Base-by-base conservation (phyloP, 2,329 filamentous ascomycete genomes). In the Akanthomyces lecanii region DNA sequence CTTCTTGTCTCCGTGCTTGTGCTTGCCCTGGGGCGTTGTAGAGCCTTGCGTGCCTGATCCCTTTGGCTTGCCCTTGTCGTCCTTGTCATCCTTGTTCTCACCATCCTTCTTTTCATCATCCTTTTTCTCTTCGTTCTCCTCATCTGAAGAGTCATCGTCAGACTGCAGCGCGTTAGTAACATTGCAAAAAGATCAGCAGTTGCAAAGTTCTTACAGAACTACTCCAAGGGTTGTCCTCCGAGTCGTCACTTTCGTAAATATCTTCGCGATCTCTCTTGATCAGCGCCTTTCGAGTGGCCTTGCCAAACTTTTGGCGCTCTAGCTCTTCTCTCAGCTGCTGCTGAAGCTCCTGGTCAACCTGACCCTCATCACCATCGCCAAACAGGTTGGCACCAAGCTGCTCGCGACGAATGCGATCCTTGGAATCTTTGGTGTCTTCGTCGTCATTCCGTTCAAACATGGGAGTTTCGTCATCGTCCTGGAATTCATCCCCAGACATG, bases 361-460 rank as follows among this genome's bases (percentile, higher is more conserved):
- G 85, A 51, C 85, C 78, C 70, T 96, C 89, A 68, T 89, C 82
- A 42, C 81, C 85, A 14, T 86, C 82, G 51, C 85, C 85, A 69
- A 96, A 97, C 2, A 95, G 79, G 70, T 96, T 96, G 10, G 94
- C 94, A 59, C 87, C 87, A n/a, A 96, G 81, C 74, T 96, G 92
- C 70, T 93, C 89, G 63, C 88, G 85, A 67, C 90, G 91, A 67
- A 93, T 88, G 59, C 88, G 81, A 16, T 88, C 87, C 66, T 89
- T 87, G 0, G 89, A 82, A 21, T 89, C 85, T 70, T 91, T 92
- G 16, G 82, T 77, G 56, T 93, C 90, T 67, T 97, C 93, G 65
- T 96, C 92, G 56, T 92, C 87, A 58, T 95, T 90, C 18, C 80
- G 81, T 68, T 95, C 91, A 58, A 92, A 84, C 48, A 89, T 84